Evolutionary conservation across 306 rosid genomes (phyloP), one percentile per base, ranked within the genome.

Genomic region (Purshia tridentata): DNA sequence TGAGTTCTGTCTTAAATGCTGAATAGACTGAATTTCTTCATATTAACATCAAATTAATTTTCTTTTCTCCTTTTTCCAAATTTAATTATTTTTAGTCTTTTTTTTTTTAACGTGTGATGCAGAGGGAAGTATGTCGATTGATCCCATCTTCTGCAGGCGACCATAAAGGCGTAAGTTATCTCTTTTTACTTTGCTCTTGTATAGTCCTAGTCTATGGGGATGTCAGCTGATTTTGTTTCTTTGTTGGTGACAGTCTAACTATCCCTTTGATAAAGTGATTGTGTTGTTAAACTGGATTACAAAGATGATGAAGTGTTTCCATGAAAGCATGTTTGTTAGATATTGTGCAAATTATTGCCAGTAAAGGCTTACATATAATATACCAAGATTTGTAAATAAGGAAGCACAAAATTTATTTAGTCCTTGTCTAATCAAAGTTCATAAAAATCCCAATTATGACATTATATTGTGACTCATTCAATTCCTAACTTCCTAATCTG

Each of bases 51-150:
- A 39, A 37, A 20, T 52, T 40, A 3, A 2, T 52, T 18, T 40
- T 16, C 9, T 66, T 20, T 50, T 35, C 58, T 72, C 62, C 54
- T 8, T 70, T 78, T 37, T 55, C 61, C 54, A 73, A 35, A 48
- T 57, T 48, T 48, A 62, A 11, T 55, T 49, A 14, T 50, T 61
- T 15, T 79, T 71, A 62, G 40, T 35, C 7, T 74, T 70, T 54
- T n/a, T 53, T 47, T 69, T 49, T 72, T 80, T 82, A 35, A 53
- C 65, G 12, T 73, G 42, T 86, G 51, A 67, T 85, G 84, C 83
- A 94, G 98, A 89, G 97, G 84, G 98, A 94, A 78, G 90, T 91
- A 48, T 91, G 98, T 76, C 91, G 78, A 78, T 82, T 91, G 75
- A 81, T 88, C 81, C 92, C 98, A 77, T 84, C 95, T 72, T 88